These are phyloP conservation scores for Sclerotinia trifoliorum DNA, from an alignment of 2,329 filamentous ascomycete species.

Conservation along the genomic window DNA sequence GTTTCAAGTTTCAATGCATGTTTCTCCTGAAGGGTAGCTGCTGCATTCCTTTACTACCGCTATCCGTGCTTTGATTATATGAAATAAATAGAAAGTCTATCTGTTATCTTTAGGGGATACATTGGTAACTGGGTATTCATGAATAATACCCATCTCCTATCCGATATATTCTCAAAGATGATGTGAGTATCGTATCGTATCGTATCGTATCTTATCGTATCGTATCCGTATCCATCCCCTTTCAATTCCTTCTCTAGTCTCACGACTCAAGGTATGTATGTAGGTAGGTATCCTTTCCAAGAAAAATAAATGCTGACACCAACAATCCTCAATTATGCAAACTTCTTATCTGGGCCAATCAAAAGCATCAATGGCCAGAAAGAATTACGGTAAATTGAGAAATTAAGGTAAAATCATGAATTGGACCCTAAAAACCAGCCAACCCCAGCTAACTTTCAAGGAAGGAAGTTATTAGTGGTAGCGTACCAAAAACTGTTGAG, in stretches of 20 bases:
- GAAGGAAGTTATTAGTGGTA: not conserved
- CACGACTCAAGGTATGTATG: not conserved
- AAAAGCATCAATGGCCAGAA: not conserved
- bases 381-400: not conserved
- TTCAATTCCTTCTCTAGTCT: not conserved
- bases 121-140: too few species aligned
- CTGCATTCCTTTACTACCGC: not conserved
- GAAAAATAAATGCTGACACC: not conserved
- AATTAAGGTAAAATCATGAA: not conserved
- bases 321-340: not conserved
- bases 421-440: too few species aligned
- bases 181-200: too few species aligned
- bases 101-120: not conserved
- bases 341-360: slow-evolving; percentile 1
- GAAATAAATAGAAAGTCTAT: too few species aligned
- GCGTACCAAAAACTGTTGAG: not conserved
- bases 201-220: too few species aligned
- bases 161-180: too few species aligned
- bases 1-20: not conserved
- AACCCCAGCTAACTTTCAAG: too few species aligned
- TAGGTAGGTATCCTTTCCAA: too few species aligned
- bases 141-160: not conserved
- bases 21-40: not conserved
- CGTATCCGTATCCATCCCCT: not conserved
- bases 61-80: too few species aligned